Base-by-base conservation (phyloP, 2,329 filamentous ascomycete species). In the Shiraia sp. region DNA sequence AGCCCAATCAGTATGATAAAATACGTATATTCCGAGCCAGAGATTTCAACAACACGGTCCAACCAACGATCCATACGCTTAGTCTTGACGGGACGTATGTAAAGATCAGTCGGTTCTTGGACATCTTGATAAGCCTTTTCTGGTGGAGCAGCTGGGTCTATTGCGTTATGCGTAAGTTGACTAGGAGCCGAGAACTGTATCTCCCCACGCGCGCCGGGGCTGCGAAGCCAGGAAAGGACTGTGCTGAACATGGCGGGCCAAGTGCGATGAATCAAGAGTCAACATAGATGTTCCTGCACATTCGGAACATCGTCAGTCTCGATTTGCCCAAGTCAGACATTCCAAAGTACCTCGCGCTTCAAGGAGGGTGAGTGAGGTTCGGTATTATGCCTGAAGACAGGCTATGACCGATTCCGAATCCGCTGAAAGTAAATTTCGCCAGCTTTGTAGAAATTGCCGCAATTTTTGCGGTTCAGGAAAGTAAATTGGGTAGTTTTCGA, bases 11-110 rank as follows among this genome's bases (percentile, higher is more conserved):
- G 29, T 12, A 43, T 33, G 9, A 25, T 14, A 13, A 33, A 16
- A n/a, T 43, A 43, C 6, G 25, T 17, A 23, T 23, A 34, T 12
- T 43, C 40, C 2, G 40, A 43, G 14, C 40, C 40, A n/a, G 40
- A 43, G 16, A 38, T 19, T 6, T 29, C 29, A 8, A 43, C 40
- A 6, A 43, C 17, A 8, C 30, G 29, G 17, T 43, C 34, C 10
- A 43, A 22, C 34, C 40, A 43, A 6, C 28, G 34, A 17, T 43
- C 40, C 2, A 43, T 29, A 9, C 29, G 29, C 17, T 24, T 22
- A 9, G 23, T 8, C 30, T 43, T 43, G 7, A 14, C 14, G 9
- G 16, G 29, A 10, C n/a, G 10, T 6, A 14, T 9, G 16, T 15
- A 32, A 17, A 14, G 14, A 17, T 16, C 29, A 6, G 14, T 32